Conservation (phyloP, 805 yeast genomes). For the Phaffomyces antillensis region DNA sequence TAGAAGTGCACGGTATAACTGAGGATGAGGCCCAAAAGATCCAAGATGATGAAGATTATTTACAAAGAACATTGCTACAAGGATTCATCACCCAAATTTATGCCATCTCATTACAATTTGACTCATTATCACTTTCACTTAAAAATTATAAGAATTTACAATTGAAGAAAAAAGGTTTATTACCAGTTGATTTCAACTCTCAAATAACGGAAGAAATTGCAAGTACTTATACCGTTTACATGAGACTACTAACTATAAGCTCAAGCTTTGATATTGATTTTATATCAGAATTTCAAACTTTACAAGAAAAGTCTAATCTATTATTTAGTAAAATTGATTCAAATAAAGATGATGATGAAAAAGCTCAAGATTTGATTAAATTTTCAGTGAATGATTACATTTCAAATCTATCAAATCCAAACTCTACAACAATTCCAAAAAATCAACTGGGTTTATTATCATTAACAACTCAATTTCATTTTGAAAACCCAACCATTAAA, state of each 20-base stretch:
- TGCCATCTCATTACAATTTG: conserved; percentile 29
- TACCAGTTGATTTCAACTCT: conserved; percentile 2
- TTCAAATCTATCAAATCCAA: conserved; percentile 22
- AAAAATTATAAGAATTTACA: conserved; percentile 19
- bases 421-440: conserved; percentile 24
- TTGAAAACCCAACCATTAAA: conserved; percentile 6
- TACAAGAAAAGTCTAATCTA: conserved; percentile 29
- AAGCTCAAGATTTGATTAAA: conserved; percentile 30
- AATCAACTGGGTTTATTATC: conserved; percentile 29
- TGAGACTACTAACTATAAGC: conserved; percentile 43
- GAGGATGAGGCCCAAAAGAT: conserved; percentile 35
- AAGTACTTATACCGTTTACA: conserved; percentile 28
- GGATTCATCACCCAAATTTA: conserved; percentile 51
- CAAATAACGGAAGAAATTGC: conserved; percentile 16
- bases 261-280: conserved; percentile 62
- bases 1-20: conserved; percentile 23
- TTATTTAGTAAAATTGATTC: conserved; percentile 34
- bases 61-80: conserved; percentile 61
- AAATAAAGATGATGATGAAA: conserved; percentile 26
- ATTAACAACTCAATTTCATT: conserved; percentile 20
- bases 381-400: conserved; percentile 30
- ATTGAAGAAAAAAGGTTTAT: conserved; percentile 10
- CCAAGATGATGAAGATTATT: conserved; percentile 46
- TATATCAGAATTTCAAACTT: conserved; percentile 29
- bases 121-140: conserved; percentile 24